Evolutionary conservation across 1,284 basidiomycete species (phyloP).

Genomic region (Malassezia pachydermatis): DNA sequence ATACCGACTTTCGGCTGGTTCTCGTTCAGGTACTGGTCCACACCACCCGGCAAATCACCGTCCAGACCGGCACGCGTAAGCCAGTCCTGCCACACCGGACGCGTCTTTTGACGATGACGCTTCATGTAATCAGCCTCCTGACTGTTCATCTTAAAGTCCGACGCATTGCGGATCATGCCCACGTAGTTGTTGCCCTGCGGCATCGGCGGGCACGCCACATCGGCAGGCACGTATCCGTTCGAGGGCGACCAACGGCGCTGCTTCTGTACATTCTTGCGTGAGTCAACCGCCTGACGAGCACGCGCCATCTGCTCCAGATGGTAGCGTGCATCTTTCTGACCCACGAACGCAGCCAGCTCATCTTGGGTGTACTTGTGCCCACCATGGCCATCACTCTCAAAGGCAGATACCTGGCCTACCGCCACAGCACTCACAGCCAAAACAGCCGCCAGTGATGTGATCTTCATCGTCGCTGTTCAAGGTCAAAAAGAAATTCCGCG

Average conservation of each 20-base stretch:
- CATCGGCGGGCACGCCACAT: constrained; percentile 30
- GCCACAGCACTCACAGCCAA: background rate
- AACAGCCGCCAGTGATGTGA: background rate
- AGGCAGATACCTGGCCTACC: background rate
- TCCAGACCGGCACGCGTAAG: constrained; percentile 26
- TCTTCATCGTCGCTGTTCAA: constrained; percentile 5
- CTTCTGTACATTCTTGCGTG: constrained; percentile 16
- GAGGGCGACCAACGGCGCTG: constrained; percentile 25
- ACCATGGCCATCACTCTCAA: background rate
- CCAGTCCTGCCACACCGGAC: constrained; percentile 28
- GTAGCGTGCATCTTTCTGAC: background rate
- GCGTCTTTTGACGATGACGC: constrained; percentile 18
- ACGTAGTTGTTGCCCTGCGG: constrained; percentile 18
- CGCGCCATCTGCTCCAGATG: background rate
- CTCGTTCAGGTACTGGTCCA: constrained; percentile 27
- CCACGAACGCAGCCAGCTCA: constrained; percentile 1
- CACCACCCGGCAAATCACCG: constrained; percentile 26
- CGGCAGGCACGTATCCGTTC: constrained; percentile 28
- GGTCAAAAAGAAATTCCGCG: no score
- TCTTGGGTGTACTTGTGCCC: background rate
- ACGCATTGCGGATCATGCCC: constrained; percentile 33
- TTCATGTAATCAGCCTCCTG: constrained; percentile 31
- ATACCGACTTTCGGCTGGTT: constrained; percentile 48
- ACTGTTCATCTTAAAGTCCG: constrained; percentile 21
- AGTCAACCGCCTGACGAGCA: constrained; percentile 1